Base-by-base conservation (phyloP, 768 basidiomycete genomes). In the Strobilomyces confusus region DNA sequence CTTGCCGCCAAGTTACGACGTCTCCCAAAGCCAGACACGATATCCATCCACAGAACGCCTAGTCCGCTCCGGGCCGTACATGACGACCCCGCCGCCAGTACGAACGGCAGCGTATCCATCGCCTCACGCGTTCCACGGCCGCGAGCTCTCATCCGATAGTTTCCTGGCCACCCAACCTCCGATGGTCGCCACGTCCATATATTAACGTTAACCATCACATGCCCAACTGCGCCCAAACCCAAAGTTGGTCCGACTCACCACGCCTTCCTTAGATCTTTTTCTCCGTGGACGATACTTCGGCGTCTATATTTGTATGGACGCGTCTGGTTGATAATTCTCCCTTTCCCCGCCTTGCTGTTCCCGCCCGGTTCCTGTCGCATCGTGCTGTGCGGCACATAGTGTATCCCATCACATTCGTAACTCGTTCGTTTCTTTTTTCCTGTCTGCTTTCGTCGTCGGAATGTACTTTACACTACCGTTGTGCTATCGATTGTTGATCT, bases 61-160 rank as follows among this genome's bases (percentile, higher is more conserved):
- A 15, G 33, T 48, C 17, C 63, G 57, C 9, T 55, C 63, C 8
- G 69, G 71, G 48, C 63, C 67, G 25, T 56, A 67, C 15, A 64
- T 68, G 65, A 50, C 71, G 30, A 71, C 75, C 57, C 77, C 75
- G 5, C 64, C 65, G 2, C 58, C 73, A 13, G 73, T 73, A 25
- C 69, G 73, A 26, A 68, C 66, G 4, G 72, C 70, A 5, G 73
- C 71, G 11, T 70, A 73, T 29, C 45, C 49, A 20, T 57, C 58
- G 26, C 59, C 58, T 9, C 61, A 40, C 20, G 22, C 25, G 12
- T 49, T 56, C 25, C 65, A 69, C 32, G 61, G 51, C 6, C 69
- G 62, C 22, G 57, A 69, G 1, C 29, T 61, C 19, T 69, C 68
- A 12, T 60, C 65, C 3, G 63, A 71, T 8, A 62, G 59, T 32